Evolutionary conservation across 2,329 filamentous ascomycete genomes (phyloP), one percentile per base, ranked within the genome.

Genomic region (Fonsecaea erecta): DNA sequence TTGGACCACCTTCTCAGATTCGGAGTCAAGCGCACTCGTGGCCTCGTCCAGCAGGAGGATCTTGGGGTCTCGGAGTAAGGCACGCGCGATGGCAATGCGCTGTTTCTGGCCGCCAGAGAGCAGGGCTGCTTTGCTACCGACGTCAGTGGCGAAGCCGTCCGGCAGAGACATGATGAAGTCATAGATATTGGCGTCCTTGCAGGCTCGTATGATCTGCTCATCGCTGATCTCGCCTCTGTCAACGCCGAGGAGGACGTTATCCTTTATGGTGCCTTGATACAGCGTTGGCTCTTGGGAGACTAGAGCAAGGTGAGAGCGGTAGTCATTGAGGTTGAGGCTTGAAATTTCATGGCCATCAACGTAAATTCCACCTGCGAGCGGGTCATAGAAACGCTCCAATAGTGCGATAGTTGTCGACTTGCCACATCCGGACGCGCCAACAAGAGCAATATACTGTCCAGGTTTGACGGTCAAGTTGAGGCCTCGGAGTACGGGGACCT

Each of bases 271-370:
- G 51, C 94, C 95, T 76, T 96, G 93, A 78, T 97, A 99, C 0
- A 99, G 81, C 0, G 94, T 97, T 0, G 95, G 94, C 76, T 98
- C 95, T 75, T 98, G 95, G 35, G 90, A 93, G 14, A 99, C 94
- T 9, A 99, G 88, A 0, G 94, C 90, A 68, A 98, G 86, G 76
- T 89, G 87, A 18, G 85, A 88, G 59, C 95, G 89, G 79, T 97
- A 97, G 62, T 93, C 88, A 77, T 91, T 93, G 74, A 97, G 83
- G 73, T 96, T 94, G 55, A 97, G 82, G 11, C 83, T 84, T 65
- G 87, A 89, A 72, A 98, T 92, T 68, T 97, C 91, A 68, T 88
- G 86, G 62, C 88, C 92, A 73, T 98, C 94, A 18, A 98, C 83
- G 64, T 87, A 91, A 35, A 99, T 84, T 14, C 88, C 88, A 12